A percentile compares a stretch with the other conserved stretches of the same genome.
phyloP scores from a whole-genome alignment of 345 rosid species.

The Reutealis trisperma region DNA sequence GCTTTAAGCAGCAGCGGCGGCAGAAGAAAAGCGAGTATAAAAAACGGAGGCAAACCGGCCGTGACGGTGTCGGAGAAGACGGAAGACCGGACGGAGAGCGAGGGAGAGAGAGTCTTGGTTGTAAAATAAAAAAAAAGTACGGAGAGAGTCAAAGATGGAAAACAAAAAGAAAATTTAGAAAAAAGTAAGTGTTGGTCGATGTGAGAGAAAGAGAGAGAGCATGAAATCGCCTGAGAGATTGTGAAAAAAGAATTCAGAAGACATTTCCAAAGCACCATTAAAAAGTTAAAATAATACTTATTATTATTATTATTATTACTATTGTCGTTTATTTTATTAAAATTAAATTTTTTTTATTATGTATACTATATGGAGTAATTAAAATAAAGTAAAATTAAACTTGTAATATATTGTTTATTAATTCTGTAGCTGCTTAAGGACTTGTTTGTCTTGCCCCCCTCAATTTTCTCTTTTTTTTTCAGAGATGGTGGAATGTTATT shows the following conservation, averaged over 20 bases:
- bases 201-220: constrained; percentile 2
- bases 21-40: background rate
- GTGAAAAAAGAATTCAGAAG: constrained; percentile 26
- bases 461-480: no score
- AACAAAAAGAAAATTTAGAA: constrained; percentile 14
- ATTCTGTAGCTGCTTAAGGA: background rate
- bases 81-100: constrained; percentile 10
- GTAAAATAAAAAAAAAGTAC: constrained; percentile 22
- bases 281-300: background rate
- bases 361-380: no score
- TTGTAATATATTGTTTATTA: background rate
- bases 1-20: background rate
- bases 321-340: background rate
- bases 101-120: constrained; percentile 30
- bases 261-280: constrained; percentile 38
- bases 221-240: constrained; percentile 23
- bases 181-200: background rate
- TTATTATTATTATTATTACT: no score
- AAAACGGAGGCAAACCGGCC: background rate
- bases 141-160: constrained; percentile 39
- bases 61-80: constrained; percentile 17
- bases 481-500: no score
- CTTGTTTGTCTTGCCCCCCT: background rate
- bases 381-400: background rate
- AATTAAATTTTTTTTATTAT: background rate